phyloP scores from a whole-genome alignment of 108 stramenopile genomes.

The Conticribra weissflogii region DNA sequence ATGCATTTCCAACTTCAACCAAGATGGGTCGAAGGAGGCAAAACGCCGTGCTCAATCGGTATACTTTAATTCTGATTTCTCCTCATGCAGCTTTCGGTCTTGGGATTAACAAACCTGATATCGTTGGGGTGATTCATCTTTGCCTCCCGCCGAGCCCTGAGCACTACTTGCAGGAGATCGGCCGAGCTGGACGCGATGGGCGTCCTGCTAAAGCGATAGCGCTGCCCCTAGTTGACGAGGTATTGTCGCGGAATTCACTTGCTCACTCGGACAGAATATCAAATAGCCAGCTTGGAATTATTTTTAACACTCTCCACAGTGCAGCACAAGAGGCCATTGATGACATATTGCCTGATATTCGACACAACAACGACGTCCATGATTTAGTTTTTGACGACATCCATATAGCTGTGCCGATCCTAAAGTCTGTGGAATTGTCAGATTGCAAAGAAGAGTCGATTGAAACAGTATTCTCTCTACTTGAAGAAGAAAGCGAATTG shows the following conservation, averaged over 20 bases:
- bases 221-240: constrained; percentile 75
- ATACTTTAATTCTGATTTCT: neutral
- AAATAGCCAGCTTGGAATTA: constrained; percentile 59
- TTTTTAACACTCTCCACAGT: constrained; percentile 53
- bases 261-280: constrained; percentile 77
- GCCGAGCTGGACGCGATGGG: constrained; percentile 97
- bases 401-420: constrained; percentile 65
- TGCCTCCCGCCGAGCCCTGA: constrained; percentile 90
- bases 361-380: constrained; percentile 18
- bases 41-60: neutral
- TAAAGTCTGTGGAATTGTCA: constrained; percentile 44
- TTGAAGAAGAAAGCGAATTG: constrained; percentile 61
- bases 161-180: constrained; percentile 97
- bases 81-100: constrained; percentile 86
- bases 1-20: neutral
- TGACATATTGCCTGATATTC: constrained; percentile 45
- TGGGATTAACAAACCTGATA: constrained; percentile 97
- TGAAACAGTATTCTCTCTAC: constrained; percentile 79
- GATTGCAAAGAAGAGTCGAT: constrained; percentile 89
- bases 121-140: constrained; percentile 86
- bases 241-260: constrained; percentile 72
- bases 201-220: constrained; percentile 75
- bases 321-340: constrained; percentile 43
- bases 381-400: constrained; percentile 39
- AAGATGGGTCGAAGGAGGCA: neutral